Evolutionary conservation across 2,329 filamentous ascomycete species (phyloP).

Genomic region (Grosmannia clavigera): DNA sequence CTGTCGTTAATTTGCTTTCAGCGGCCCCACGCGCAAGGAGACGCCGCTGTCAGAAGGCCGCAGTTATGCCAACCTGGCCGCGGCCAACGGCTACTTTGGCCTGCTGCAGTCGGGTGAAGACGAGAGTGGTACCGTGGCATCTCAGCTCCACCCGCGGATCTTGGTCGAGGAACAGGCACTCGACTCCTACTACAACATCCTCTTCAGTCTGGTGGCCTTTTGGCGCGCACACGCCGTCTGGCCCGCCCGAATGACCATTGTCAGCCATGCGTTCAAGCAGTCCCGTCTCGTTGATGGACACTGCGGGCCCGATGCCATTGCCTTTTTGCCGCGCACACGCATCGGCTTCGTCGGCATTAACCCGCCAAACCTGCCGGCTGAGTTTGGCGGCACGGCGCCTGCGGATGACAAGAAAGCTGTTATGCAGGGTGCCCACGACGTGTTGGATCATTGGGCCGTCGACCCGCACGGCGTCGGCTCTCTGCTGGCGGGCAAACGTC

Average conservation of each 20-base stretch:
- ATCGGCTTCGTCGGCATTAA: slow-evolving; percentile 51
- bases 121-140: neutral
- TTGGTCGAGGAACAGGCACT: slow-evolving; percentile 59
- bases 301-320: slow-evolving; percentile 41
- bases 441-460: slow-evolving; percentile 33
- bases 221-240: slow-evolving; percentile 41
- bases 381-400: slow-evolving; percentile 18
- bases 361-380: slow-evolving; percentile 30
- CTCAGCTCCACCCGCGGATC: slow-evolving; percentile 24
- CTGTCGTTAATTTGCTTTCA: slow-evolving; percentile 17
- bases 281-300: slow-evolving; percentile 51
- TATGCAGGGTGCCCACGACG: slow-evolving; percentile 28
- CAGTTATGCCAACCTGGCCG: slow-evolving; percentile 47
- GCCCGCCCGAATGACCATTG: slow-evolving; percentile 46
- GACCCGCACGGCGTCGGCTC: slow-evolving; percentile 40
- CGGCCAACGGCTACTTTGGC: slow-evolving; percentile 32
- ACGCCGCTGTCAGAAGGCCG: slow-evolving; percentile 46
- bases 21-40: slow-evolving; percentile 49
- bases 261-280: slow-evolving; percentile 60
- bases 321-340: slow-evolving; percentile 28
- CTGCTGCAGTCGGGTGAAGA: slow-evolving; percentile 16
- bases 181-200: slow-evolving; percentile 75
- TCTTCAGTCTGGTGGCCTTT: slow-evolving; percentile 55
- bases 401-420: slow-evolving; percentile 23
- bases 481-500: slow-evolving; percentile 34